These are phyloP conservation scores for Cladosporium sp. DNA, from an alignment of 2,329 filamentous ascomycete genomes.

Conservation along the genomic window DNA sequence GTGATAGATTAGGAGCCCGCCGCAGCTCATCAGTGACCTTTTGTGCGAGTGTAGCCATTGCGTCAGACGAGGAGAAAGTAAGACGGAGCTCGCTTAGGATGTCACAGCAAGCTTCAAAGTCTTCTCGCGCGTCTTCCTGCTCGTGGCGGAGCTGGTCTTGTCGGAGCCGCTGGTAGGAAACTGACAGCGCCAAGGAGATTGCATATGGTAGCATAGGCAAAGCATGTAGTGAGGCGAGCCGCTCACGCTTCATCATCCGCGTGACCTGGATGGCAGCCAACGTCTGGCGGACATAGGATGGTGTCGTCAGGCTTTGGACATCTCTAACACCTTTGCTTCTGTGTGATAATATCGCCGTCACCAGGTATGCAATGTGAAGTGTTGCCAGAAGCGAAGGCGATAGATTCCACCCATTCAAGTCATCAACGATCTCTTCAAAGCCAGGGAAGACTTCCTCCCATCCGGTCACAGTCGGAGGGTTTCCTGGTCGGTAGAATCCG, in stretches of 20 bases:
- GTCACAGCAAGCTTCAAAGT: constrained; percentile 46
- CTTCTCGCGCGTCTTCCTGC: constrained; percentile 48
- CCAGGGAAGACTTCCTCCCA: constrained; percentile 51
- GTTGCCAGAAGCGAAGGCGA: constrained; percentile 44
- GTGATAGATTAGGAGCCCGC: constrained; percentile 29
- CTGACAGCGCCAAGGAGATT: constrained; percentile 55
- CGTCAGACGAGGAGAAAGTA: constrained; percentile 49
- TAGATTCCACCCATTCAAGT: constrained; percentile 40
- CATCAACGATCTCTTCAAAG: constrained; percentile 47
- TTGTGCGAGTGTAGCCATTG: constrained; percentile 41
- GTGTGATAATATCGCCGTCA: constrained; percentile 58
- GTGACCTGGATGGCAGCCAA: constrained; percentile 58
- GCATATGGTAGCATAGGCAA: constrained; percentile 58
- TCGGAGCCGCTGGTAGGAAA: constrained; percentile 58
- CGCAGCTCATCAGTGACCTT: constrained; percentile 36
- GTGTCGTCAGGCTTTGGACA: constrained; percentile 42
- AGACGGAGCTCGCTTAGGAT: constrained; percentile 47
- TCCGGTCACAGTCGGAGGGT: constrained; percentile 43
- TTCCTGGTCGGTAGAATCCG: constrained; percentile 47
- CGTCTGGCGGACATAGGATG: constrained; percentile 56
- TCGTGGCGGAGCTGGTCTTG: constrained; percentile 51
- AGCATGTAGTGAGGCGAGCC: constrained; percentile 49
- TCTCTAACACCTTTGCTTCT: constrained; percentile 47
- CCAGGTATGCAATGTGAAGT: constrained; percentile 58
- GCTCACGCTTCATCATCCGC: constrained; percentile 47